Base-by-base conservation (phyloP, 306 rosid genomes). In the Pyrus communis region DNA sequence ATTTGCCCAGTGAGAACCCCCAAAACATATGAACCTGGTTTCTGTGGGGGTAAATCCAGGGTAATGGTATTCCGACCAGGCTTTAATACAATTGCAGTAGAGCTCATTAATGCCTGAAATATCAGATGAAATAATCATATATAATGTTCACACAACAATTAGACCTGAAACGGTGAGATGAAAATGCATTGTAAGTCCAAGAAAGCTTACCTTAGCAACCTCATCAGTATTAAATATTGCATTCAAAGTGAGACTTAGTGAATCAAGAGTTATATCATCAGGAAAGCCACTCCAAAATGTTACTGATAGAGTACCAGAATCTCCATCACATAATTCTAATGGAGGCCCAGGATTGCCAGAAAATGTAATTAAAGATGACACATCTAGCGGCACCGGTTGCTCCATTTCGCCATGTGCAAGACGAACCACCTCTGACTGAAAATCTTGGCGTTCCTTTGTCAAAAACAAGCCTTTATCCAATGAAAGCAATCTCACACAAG, bases 231-330 rank as follows among this genome's bases (percentile, higher is more conserved):
- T 89, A 76, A 75, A 81, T 76, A 96, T 89, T 76, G 98, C 90
- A 80, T 84, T 91, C 85, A 95, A 85, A 38, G 99, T 92, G 79
- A 95, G 89, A 88, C 88, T 95, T 75, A 92, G 82, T 69, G 97
- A 91, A 83, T 95, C 97, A 66, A 95, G 97, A 80, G 97, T 88
- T 78, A 95, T 95, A 79, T 92, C 97, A 82, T 87, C 97, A 11
- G 98, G 97, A 91, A 92, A 95, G 82, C 99, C 99, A 82, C 99
- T 95, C 92, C 97, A 95, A 60, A 95, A 82, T 62, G 92, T 89
- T 45, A 95, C 96, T 19, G 93, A 90, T 64, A 95, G 92, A 83
- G 77, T 78, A 75, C 99, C 98, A 15, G 99, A 92, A 84, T 95
- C 99, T 77, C 86, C 88, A 81, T 95, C 93, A 46, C 99, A 95